phyloP scores from a whole-genome alignment of 2,329 filamentous ascomycete genomes.

The Dothideomycetes sp. region DNA sequence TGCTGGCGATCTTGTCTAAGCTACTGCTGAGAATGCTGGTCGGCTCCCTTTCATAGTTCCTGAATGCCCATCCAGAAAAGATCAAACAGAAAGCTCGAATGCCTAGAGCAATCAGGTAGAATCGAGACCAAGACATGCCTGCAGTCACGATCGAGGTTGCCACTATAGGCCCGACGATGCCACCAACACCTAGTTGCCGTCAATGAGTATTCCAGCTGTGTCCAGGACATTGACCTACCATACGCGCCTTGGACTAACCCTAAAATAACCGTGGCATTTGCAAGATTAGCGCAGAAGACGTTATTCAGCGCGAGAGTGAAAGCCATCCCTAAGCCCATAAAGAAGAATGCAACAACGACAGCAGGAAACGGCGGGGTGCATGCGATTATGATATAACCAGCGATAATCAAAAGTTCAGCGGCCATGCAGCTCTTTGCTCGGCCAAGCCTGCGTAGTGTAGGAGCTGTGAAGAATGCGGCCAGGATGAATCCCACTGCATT shows the following conservation, averaged over 20 bases:
- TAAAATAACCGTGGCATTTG: slow-evolving; percentile 40
- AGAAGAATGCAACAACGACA: slow-evolving; percentile 56
- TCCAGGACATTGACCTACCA: too few species aligned
- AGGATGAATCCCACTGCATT: slow-evolving; percentile 67
- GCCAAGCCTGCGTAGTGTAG: slow-evolving; percentile 51
- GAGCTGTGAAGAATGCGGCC: slow-evolving; percentile 59
- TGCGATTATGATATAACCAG: slow-evolving; percentile 55
- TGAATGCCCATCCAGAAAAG: slow-evolving; percentile 57
- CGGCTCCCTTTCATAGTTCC: slow-evolving; percentile 54
- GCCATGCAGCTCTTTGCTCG: slow-evolving; percentile 53
- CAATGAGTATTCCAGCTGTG: too few species aligned
- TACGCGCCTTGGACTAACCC: slow-evolving; percentile 57
- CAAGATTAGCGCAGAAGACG: slow-evolving; percentile 44
- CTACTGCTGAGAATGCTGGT: slow-evolving; percentile 31
- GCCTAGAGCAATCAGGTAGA: slow-evolving; percentile 57
- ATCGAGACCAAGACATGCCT: slow-evolving; percentile 55
- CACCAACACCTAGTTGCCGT: too few species aligned
- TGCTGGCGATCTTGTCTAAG: slow-evolving; percentile 32
- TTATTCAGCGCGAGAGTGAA: slow-evolving; percentile 45
- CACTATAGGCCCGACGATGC: slow-evolving; percentile 55
- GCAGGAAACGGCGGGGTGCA: slow-evolving; percentile 59
- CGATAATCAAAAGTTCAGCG: slow-evolving; percentile 43
- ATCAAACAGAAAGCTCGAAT: slow-evolving; percentile 46
- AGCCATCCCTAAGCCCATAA: slow-evolving; percentile 46
- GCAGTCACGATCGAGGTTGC: slow-evolving; percentile 61